Evolutionary conservation across 2,329 filamentous ascomycete genomes (phyloP), one percentile per base, ranked within the genome.

Genomic region (Epichloe festucae): DNA sequence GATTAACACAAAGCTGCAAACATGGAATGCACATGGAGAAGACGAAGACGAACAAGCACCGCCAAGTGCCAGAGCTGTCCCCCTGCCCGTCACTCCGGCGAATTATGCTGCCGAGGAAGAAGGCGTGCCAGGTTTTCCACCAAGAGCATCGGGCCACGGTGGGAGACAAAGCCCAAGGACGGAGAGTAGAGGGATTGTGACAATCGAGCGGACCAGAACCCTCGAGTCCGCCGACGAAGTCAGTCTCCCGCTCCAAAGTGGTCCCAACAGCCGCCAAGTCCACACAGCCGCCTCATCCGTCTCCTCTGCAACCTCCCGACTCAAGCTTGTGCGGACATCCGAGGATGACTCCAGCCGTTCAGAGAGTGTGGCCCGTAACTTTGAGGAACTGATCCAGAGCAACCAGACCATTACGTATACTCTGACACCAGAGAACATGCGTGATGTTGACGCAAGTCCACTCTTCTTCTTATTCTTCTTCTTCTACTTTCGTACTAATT

Each of bases 351-450:
- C 66, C 17, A 73, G 62, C 52, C 71, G 69, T 5, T 68, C 72
- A 6, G 78, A 79, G 45, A 78, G 83, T 53, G 78, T 84, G 47
- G 77, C 79, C 10, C 79, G 77, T 46, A 81, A 85, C 58, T 84
- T 93, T 60, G 87, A 93, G 61, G 78, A 89, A 58, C 73, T 91
- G 48, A 90, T 93, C 55, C 81, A 87, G 52, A 89, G 87, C 64
- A 84, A 89, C 59, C 81, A 89, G 62, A 91, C 87, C 1, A 82
- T 91, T 43, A 87, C 87, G 59, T 91, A 85, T 64, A 91, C 87
- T 2, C 73, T 91, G 31, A 93, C 87, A 0, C 87, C 87, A 0
- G 82, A 86, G 62, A 87, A 77, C 58, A 87, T 91, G 78, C 82
- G 85, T 54, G 78, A 87, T 57, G 82, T 87, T 59, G 82, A 87